Evolutionary conservation across 2,329 filamentous ascomycete species (phyloP), one percentile per base, ranked within the genome.

Genomic region (Pseudocercospora fuligena): DNA sequence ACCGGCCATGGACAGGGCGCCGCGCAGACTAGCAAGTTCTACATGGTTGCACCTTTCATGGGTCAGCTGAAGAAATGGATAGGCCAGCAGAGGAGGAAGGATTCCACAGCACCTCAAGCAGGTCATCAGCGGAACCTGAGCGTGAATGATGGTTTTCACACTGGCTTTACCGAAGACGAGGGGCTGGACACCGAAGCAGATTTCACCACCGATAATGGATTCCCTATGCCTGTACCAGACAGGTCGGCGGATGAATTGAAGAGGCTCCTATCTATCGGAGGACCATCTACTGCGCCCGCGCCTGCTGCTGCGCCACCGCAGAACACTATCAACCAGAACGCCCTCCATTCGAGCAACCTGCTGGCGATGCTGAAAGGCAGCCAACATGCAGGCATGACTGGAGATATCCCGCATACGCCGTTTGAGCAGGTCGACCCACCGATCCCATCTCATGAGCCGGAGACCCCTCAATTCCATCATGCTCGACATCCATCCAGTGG

Each of bases 41-140:
- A 97, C 80, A 97, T 98, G 92, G 95, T 99, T 19, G 93, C 93
- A 0, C 94, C 94, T 0, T 99, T 99, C 76, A 83, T 98, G 63
- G 89, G 89, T 1, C 91, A 89, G 5, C 80, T 99, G 58, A 94
- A 93, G 79, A 93, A 92, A 78, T 98, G 94, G 94, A 93, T 98
- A 56, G 83, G 88, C n/a, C 87, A 90, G 70, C 92, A 97, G 80
- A 90, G 88, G 82, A 93, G 90, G 80, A 84, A 86, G n/a, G 91
- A 92, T 72, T 64, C 62, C 33, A 21, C 61, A 12, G 31, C 31
- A 46, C 16, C 40, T 21, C 58, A 67, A 46, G 60, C 65, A 59
- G 59, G 65, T 61, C 54, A 70, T 65, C 63, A 69, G 60, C 53
- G 62, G n/a, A 65, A 33, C 43, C 23, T 68, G 16, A 68, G 66